Evolutionary conservation across 768 basidiomycete species (phyloP).

Genomic region (Crepidotus variabilis): DNA sequence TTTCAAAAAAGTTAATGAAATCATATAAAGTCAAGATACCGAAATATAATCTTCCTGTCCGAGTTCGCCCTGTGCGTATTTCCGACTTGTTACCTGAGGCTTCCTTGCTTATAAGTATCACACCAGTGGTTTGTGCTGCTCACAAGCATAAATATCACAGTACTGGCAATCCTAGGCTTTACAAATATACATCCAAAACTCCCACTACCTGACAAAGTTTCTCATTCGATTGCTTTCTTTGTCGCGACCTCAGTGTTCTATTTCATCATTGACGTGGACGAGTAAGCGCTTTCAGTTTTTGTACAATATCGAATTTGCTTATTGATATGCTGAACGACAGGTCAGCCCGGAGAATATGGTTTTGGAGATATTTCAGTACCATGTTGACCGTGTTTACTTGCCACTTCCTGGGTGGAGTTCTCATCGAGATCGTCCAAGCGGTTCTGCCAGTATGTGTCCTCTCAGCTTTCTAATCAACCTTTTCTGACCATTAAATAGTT

Average conservation of each 20-base stretch:
- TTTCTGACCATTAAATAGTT: conserved; percentile 34
- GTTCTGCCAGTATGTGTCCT: conserved; percentile 49
- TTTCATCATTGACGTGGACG: conserved; percentile 85
- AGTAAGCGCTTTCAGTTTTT: conserved; percentile 44
- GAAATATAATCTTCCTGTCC: conserved; percentile 66
- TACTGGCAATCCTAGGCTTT: conserved; percentile 74
- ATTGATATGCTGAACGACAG: conserved; percentile 30
- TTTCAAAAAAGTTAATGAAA: conserved; percentile 65
- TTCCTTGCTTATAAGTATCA: background rate
- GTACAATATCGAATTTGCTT: background rate
- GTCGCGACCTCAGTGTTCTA: conserved; percentile 80
- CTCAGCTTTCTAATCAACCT: background rate
- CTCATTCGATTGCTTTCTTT: conserved; percentile 76
- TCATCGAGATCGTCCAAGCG: conserved; percentile 82
- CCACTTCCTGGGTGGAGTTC: conserved; percentile 74
- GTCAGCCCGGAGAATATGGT: conserved; percentile 78
- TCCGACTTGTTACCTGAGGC: conserved; percentile 2
- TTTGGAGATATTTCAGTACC: conserved; percentile 73
- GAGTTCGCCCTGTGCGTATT: conserved; percentile 60
- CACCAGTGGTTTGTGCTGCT: conserved; percentile 78
- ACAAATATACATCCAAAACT: conserved; percentile 63
- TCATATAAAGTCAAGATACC: conserved; percentile 62
- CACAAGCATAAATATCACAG: conserved; percentile 62
- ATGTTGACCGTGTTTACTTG: conserved; percentile 69
- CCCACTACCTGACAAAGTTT: conserved; percentile 74